Percentiles rank a stretch among this genome's conserved stretches.
phyloP scores from a whole-genome alignment of 371 early-diverging fungal genomes.

The Mucor irregularis region DNA sequence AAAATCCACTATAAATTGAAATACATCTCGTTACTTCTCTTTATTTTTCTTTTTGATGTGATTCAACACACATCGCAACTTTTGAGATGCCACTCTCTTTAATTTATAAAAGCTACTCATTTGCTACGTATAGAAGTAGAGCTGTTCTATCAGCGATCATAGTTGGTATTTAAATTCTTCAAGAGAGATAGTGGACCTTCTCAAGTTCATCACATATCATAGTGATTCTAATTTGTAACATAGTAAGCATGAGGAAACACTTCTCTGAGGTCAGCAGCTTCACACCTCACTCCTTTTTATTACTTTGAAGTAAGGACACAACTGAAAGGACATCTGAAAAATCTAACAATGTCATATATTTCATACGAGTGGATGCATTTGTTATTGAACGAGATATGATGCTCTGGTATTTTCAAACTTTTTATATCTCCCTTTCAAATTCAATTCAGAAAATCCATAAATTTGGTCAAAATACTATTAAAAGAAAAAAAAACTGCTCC shows the following conservation, averaged over 20 bases:
- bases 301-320: neutral
- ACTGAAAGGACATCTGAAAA: neutral
- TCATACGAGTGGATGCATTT: constrained; percentile 76
- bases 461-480: neutral
- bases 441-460: neutral
- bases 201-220: too few relatives aligned
- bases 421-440: neutral
- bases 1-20: too few relatives aligned
- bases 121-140: too few relatives aligned
- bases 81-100: too few relatives aligned
- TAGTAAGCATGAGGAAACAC: too few relatives aligned
- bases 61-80: too few relatives aligned
- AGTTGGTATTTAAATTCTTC: neutral
- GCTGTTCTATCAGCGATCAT: neutral
- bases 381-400: constrained; percentile 50
- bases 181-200: too few relatives aligned
- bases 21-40: too few relatives aligned
- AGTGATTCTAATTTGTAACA: too few relatives aligned
- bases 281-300: neutral
- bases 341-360: constrained; percentile 53
- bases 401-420: constrained; percentile 3
- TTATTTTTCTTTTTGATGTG: too few relatives aligned
- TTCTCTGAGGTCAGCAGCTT: neutral
- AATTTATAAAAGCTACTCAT: too few relatives aligned
- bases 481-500: constrained; percentile 1